Percentiles rank a stretch among this genome's conserved stretches.
Conservation (phyloP, 495 filamentous ascomycete species). For the Astrocystis sublimbata region DNA sequence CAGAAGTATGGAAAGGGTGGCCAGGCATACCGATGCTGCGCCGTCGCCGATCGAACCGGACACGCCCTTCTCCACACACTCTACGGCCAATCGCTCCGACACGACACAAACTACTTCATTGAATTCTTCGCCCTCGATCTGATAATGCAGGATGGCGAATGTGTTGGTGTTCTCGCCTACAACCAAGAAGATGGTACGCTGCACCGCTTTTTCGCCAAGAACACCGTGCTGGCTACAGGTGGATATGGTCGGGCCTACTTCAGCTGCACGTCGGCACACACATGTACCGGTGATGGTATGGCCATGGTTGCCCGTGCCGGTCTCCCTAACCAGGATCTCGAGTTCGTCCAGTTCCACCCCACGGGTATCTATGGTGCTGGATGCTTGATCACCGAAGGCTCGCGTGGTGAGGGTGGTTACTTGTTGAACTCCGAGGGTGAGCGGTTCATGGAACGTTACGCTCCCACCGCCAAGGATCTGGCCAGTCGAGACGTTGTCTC, state of each 20-base stretch:
- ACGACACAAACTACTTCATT: constrained; percentile 99
- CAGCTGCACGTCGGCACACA: constrained; percentile 95
- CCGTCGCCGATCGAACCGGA: constrained; percentile 92
- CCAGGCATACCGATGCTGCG: constrained; percentile 94
- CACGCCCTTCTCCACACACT: constrained; percentile 96
- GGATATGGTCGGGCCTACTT: constrained; percentile 98
- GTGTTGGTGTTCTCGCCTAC: constrained; percentile 93
- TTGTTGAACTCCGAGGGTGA: constrained; percentile 95
- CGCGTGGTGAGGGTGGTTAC: constrained; percentile 97
- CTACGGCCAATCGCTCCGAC: constrained; percentile 93
- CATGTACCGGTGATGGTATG: constrained; percentile 97
- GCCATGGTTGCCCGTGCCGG: constrained; percentile 98
- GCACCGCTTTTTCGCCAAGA: constrained; percentile 91
- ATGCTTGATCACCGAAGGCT: constrained; percentile 96
- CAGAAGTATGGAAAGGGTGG: constrained; percentile 94
- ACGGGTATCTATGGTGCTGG: constrained; percentile 99
- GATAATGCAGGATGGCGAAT: constrained; percentile 95
- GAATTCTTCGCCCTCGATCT: constrained; percentile 97
- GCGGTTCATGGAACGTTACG: constrained; percentile 99
- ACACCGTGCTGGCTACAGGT: constrained; percentile 94
- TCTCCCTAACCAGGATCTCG: constrained; percentile 97
- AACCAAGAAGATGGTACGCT: constrained; percentile 98
- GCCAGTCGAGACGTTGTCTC: constrained; percentile 92
- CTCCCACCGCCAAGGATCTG: constrained; percentile 95
- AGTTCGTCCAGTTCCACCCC: constrained; percentile 99